Base-by-base conservation (phyloP, 345 rosid genomes). In the Cochlearia excelsa region DNA sequence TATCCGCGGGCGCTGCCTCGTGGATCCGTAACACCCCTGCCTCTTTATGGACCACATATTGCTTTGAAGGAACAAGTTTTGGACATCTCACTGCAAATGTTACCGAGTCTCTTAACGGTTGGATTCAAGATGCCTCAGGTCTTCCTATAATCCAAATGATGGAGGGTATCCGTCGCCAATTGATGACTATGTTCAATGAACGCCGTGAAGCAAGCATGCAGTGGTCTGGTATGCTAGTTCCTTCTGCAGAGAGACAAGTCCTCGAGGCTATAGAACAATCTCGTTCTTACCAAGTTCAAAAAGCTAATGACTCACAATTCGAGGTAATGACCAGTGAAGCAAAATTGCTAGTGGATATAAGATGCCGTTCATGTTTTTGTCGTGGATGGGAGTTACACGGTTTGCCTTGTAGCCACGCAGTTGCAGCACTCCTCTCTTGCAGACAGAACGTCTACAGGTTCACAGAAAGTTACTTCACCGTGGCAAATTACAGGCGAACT, bases 361-460 rank as follows among this genome's bases (percentile, higher is more conserved):
- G 81, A 29, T 75, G 67, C 69, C 41, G 95, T 85, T 76, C 63
- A 38, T 92, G 98, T 79, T 72, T 57, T 44, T 93, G 97, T 50
- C 84, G 89, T 27, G 97, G 99, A 30, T 93, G 99, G 99, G 89
- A 93, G 60, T 71, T 86, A 54, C 79, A 84, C 23, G 99, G 95
- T 47, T 70, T 93, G 63, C 99, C 99, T n/a, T 93, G 99, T 60
- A 85, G 95, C 43, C 99, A 89, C 55, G 97, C 99, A 11, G 99
- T 87, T 59, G 90, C 99, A 0, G 97, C 95, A 11, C 91, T 93
- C 61, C 89, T 88, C 53, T 86, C 91, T 54, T 88, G 97, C 81
- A 72, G 95, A 75, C 98, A 86, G 80, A 80, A 84, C 51, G 98
- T 92, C 46, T 84, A 79, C 59, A 77, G 91, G 31, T 86, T 80